A percentile compares a stretch with the other conserved stretches of the same genome.
These are phyloP conservation scores for Didymella keratinophila DNA, from an alignment of 2,329 filamentous ascomycete species.

Conservation along the genomic window DNA sequence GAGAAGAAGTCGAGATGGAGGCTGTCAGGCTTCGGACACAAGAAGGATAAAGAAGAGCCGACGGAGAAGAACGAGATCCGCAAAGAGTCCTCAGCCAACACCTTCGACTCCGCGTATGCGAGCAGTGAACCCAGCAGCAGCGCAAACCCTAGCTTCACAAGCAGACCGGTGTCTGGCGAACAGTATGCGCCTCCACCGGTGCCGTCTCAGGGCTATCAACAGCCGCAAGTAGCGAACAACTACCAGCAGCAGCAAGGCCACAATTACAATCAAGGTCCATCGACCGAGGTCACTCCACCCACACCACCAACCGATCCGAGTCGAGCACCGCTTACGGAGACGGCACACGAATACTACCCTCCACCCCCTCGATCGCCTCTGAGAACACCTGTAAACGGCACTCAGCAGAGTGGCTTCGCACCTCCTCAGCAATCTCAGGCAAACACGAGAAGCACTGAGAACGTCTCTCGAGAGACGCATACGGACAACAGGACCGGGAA, in stretches of 20 bases:
- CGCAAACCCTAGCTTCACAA: slow-evolving; percentile 44
- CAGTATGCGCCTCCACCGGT: slow-evolving; percentile 31
- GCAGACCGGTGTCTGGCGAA: slow-evolving; percentile 40
- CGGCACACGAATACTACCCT: slow-evolving; percentile 14
- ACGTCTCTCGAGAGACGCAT: slow-evolving; percentile 41
- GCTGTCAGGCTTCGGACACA: slow-evolving; percentile 46
- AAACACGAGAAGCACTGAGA: slow-evolving; percentile 31
- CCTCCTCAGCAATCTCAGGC: slow-evolving; percentile 7
- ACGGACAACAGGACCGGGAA: slow-evolving; percentile 44
- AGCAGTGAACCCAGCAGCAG: slow-evolving; percentile 46
- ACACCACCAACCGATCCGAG: slow-evolving; percentile 28
- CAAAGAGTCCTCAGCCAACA: slow-evolving; percentile 26
- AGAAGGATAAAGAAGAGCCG: slow-evolving; percentile 38
- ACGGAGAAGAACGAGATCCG: slow-evolving; percentile 24
- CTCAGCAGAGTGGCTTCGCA: slow-evolving; percentile 5
- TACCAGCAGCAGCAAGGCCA: slow-evolving; percentile 7
- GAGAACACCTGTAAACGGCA: slow-evolving; percentile 1
- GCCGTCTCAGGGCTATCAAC: slow-evolving; percentile 7
- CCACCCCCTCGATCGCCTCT: slow-evolving; percentile 12
- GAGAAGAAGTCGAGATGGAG: slow-evolving; percentile 50
- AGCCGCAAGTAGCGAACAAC: background rate
- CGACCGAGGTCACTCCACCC: slow-evolving; percentile 31
- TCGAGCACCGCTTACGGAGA: slow-evolving; percentile 8
- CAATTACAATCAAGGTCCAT: slow-evolving; percentile 11
- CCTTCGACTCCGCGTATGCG: slow-evolving; percentile 45